A percentile compares a stretch with the other conserved stretches of the same genome.
phyloP scores from a whole-genome alignment of 2,329 filamentous ascomycete genomes.

The Cladosporium sp. region DNA sequence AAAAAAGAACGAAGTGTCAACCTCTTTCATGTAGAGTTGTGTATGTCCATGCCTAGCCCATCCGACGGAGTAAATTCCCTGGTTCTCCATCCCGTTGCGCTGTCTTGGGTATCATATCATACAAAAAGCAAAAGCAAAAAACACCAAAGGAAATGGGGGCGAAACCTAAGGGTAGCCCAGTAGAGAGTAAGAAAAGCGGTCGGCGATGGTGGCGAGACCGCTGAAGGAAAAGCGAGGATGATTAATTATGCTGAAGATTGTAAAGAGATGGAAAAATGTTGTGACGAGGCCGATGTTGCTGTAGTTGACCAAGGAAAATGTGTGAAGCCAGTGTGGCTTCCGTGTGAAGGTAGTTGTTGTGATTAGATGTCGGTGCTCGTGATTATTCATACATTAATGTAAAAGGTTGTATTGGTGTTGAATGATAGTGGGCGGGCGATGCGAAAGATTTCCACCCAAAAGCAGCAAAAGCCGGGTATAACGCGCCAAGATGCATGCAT shows the following conservation, averaged over 20 bases:
- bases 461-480: constrained; percentile 3
- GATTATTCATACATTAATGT: constrained; percentile 11
- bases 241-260: constrained; percentile 3
- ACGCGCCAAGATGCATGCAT: constrained; percentile 9
- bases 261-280: neutral
- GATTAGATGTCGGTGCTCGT: neutral
- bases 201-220: neutral
- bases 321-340: neutral
- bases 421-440: neutral
- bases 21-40: neutral
- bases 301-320: neutral
- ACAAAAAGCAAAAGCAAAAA: constrained; percentile 6
- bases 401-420: neutral
- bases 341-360: neutral
- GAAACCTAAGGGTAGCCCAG: neutral
- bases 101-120: constrained; percentile 17
- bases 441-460: neutral
- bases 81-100: constrained; percentile 3
- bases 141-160: neutral
- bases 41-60: constrained; percentile 1
- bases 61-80: neutral
- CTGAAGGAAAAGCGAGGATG: neutral
- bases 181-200: constrained; percentile 12
- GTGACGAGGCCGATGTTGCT: neutral
- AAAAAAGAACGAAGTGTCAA: neutral